Conservation (phyloP, 2,329 filamentous ascomycete genomes). For the Lachnellula cervina region DNA sequence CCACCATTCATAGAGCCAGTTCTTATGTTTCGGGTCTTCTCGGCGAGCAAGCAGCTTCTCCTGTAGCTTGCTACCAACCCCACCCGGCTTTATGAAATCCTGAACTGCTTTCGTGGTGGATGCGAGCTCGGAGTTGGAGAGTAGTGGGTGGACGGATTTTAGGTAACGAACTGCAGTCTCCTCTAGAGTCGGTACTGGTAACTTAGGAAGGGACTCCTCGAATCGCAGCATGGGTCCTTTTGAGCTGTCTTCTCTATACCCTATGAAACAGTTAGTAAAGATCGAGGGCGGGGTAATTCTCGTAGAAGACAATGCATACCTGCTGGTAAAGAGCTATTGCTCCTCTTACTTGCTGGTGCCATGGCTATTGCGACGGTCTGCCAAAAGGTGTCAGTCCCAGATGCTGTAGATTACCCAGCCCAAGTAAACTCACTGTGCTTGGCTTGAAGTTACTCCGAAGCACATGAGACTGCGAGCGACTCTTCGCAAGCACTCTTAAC, state of each 20-base stretch:
- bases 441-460: constrained; percentile 29
- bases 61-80: constrained; percentile 77
- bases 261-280: constrained; percentile 37
- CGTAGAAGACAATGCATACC: constrained; percentile 35
- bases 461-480: constrained; percentile 29
- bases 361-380: constrained; percentile 40
- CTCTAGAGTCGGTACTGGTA: constrained; percentile 77
- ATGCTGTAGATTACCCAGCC: not conserved
- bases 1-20: constrained; percentile 99
- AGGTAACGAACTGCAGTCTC: constrained; percentile 78
- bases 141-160: constrained; percentile 71
- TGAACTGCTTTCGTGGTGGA: constrained; percentile 76
- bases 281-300: constrained; percentile 7
- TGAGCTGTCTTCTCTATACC: constrained; percentile 73
- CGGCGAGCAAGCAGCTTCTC: constrained; percentile 76
- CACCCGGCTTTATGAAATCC: constrained; percentile 84
- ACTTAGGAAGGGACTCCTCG: constrained; percentile 75
- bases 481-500: constrained; percentile 32
- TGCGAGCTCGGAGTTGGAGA: constrained; percentile 64
- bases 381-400: constrained; percentile 14
- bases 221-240: constrained; percentile 80
- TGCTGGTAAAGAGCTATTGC: constrained; percentile 52
- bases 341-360: constrained; percentile 48
- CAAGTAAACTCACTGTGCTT: constrained; percentile 22
- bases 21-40: constrained; percentile 75